Evolutionary conservation across 1,139 yeast genomes (phyloP).

Genomic region (Debaryomyces udenii): DNA sequence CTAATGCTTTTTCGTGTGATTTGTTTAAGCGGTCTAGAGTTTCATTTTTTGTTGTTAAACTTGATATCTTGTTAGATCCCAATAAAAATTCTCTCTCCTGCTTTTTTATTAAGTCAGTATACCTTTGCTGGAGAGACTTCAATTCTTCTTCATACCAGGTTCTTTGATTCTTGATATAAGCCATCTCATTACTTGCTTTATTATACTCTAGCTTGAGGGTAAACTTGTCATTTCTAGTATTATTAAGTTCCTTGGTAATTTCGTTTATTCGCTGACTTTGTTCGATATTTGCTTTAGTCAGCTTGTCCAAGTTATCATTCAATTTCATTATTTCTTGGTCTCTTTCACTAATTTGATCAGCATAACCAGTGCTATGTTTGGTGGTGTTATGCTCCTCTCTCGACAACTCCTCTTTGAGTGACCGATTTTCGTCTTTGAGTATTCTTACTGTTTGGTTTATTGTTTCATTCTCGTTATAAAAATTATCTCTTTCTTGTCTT

Average conservation of each 20-base stretch:
- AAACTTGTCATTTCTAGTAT: conserved; percentile 39
- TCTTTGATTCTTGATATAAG: conserved; percentile 40
- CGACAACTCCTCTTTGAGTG: conserved; percentile 25
- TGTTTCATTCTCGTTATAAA: conserved; percentile 27
- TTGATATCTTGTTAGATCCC: conserved; percentile 33
- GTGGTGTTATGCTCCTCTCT: conserved; percentile 19
- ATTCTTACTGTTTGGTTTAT: conserved; percentile 14
- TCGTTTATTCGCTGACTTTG: conserved; percentile 42
- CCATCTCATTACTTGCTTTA: conserved; percentile 40
- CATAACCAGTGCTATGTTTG: conserved; percentile 16
- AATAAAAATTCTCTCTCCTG: conserved; percentile 41
- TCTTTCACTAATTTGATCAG: conserved; percentile 14
- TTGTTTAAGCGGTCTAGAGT: conserved; percentile 26
- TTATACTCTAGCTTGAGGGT: conserved; percentile 45
- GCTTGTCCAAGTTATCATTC: conserved; percentile 52
- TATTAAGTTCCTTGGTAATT: conserved; percentile 41
- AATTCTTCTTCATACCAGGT: conserved; percentile 56
- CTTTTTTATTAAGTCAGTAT: conserved; percentile 42
- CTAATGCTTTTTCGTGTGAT: conserved; percentile 20
- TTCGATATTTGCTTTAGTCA: conserved; percentile 54
- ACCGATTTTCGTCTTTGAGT: conserved; percentile 25
- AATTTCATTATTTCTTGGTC: conserved; percentile 50
- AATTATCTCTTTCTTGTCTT: conserved; percentile 26
- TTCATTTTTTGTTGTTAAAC: conserved; percentile 30
- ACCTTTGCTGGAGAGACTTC: conserved; percentile 36